A percentile compares a stretch with the other conserved stretches of the same genome.
These are phyloP conservation scores for Arbutus unedo DNA, from an alignment of 148 eudicot genomes.

Conservation along the genomic window DNA sequence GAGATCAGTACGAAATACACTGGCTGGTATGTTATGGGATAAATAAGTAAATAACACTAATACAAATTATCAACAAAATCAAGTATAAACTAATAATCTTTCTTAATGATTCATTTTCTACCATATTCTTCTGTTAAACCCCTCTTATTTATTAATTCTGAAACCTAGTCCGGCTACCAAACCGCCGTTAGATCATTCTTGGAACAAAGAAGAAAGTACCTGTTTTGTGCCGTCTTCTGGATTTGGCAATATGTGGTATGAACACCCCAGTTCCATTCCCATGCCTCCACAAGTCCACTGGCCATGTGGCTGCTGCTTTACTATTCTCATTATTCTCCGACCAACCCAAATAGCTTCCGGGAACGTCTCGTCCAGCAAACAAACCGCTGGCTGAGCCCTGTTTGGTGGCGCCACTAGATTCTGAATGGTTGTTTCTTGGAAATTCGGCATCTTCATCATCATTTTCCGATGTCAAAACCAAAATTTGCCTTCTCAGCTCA, in stretches of 20 bases:
- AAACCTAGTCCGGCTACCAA: neutral
- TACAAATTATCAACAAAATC: no score
- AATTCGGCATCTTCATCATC: slow-evolving; percentile 17
- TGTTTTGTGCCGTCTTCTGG: slow-evolving; percentile 23
- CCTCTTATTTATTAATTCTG: no score
- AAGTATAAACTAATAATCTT: no score
- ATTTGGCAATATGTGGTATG: slow-evolving; percentile 28
- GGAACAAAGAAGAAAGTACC: slow-evolving; percentile 15
- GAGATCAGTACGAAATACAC: no score
- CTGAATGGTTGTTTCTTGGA: neutral
- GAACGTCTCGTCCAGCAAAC: neutral
- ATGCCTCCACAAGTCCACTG: slow-evolving; percentile 28
- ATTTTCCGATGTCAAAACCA: slow-evolving; percentile 34
- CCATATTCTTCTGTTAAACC: no score
- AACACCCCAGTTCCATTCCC: slow-evolving; percentile 44
- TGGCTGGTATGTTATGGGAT: no score
- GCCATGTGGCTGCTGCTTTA: slow-evolving; percentile 23
- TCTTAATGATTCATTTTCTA: no score
- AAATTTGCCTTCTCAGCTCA: slow-evolving; percentile 35
- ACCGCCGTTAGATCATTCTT: neutral
- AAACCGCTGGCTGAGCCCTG: neutral
- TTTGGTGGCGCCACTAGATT: neutral
- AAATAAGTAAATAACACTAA: no score
- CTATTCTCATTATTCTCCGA: slow-evolving; percentile 8
- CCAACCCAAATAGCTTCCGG: slow-evolving; percentile 27